These are phyloP conservation scores for Solanum boliviense DNA, from an alignment of 257 asterid genomes.

Conservation along the genomic window DNA sequence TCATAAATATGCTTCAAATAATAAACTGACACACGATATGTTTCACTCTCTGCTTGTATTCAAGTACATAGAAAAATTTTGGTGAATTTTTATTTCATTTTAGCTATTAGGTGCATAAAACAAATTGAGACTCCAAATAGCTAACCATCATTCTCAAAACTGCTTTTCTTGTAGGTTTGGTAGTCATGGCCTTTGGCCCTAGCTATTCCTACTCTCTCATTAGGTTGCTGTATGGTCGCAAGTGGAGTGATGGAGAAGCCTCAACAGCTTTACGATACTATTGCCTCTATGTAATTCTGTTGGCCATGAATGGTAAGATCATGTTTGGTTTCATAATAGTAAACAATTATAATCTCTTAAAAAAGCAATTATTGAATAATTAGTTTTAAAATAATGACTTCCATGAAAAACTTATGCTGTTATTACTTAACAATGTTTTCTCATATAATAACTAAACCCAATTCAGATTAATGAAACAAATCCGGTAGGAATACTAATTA, in stretches of 20 bases:
- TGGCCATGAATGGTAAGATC: conserved; percentile 86
- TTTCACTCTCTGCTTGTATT: not conserved
- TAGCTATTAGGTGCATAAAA: not conserved
- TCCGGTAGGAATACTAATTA: not conserved
- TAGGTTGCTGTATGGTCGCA: conserved; percentile 74
- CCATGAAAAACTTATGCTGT: not conserved
- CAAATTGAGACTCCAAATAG: not conserved
- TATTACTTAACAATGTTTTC: not conserved
- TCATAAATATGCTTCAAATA: not conserved
- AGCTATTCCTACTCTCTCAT: conserved; percentile 92
- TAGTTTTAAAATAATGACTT: not conserved
- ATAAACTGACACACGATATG: not conserved
- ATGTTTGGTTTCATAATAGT: not conserved
- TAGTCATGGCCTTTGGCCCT: conserved; percentile 85
- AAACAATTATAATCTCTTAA: not conserved
- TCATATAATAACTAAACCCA: not conserved
- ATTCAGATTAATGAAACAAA: not conserved
- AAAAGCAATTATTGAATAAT: not conserved
- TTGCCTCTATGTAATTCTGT: conserved; percentile 66
- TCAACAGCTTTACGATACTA: conserved; percentile 70
- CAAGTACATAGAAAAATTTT: not conserved
- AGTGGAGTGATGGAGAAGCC: conserved; percentile 99
- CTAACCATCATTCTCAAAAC: not conserved
- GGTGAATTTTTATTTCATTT: not conserved
- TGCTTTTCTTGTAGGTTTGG: conserved; percentile 42